These are phyloP conservation scores for Jacaranda mimosifolia DNA, from an alignment of 257 asterid genomes.

Conservation along the genomic window DNA sequence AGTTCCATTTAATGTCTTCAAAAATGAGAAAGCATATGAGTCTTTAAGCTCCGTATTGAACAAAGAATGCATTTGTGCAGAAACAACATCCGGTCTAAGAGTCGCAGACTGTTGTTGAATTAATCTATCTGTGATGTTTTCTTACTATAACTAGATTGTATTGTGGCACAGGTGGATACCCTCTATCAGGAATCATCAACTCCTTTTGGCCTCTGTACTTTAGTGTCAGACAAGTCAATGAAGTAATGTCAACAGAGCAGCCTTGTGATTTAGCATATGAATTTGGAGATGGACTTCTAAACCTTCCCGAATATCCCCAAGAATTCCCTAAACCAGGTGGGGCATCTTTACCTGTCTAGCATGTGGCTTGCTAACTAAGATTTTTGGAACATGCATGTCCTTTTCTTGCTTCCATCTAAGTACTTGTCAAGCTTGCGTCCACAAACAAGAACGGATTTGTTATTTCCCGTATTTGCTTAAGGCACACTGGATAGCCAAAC, in stretches of 20 bases:
- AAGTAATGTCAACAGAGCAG: constrained; percentile 86
- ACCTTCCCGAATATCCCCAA: constrained; percentile 65
- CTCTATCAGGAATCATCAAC: constrained; percentile 55
- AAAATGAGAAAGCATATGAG: no score
- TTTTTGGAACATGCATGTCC: not conserved
- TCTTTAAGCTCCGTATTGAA: no score
- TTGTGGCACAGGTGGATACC: constrained; percentile 59
- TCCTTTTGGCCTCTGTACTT: constrained; percentile 72
- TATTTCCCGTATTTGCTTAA: not conserved
- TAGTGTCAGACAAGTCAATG: constrained; percentile 53
- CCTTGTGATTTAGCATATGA: constrained; percentile 92
- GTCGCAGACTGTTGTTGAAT: not conserved
- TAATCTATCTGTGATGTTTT: not conserved
- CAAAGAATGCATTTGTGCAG: no score
- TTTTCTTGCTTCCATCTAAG: not conserved
- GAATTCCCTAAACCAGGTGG: constrained; percentile 86
- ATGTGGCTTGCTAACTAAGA: not conserved
- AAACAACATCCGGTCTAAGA: no score
- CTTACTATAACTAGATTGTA: not conserved
- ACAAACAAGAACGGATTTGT: no score
- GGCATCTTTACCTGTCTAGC: constrained; percentile 14
- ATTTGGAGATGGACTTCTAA: constrained; percentile 76
- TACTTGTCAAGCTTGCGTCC: no score
- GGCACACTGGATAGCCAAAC: not conserved
- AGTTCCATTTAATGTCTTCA: no score